Percentiles rank a stretch among this genome's conserved stretches.
Conservation (phyloP, 164 flowering plant species). For the Liriodendron chinense region DNA sequence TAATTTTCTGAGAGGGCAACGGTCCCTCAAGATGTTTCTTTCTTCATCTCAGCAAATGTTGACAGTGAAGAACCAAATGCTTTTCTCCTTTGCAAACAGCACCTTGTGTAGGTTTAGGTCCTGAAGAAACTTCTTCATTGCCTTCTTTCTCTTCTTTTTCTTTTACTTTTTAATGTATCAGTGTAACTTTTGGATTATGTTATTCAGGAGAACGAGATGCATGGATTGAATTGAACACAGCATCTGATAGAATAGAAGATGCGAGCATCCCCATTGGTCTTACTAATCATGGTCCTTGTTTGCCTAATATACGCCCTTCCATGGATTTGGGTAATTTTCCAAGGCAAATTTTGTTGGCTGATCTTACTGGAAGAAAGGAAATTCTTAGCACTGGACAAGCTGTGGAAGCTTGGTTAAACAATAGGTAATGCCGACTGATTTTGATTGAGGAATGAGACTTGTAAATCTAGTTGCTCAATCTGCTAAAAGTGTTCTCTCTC, state of each 20-base stretch:
- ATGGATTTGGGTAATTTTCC: conserved; percentile 31
- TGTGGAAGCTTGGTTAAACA: conserved; percentile 33
- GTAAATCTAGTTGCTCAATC: background rate
- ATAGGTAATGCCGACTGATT: conserved; percentile 22
- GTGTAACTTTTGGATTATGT: conserved; percentile 3
- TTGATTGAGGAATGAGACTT: background rate
- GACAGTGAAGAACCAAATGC: background rate
- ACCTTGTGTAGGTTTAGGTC: background rate
- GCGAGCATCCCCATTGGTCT: background rate
- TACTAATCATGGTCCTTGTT: conserved; percentile 3
- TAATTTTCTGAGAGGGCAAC: no score
- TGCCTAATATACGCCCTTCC: conserved; percentile 28
- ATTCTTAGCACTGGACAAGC: conserved; percentile 24
- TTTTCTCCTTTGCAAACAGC: background rate
- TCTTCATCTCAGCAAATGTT: background rate
- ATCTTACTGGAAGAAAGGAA: conserved; percentile 17
- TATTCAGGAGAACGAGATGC: conserved; percentile 26
- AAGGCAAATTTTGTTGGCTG: conserved; percentile 19
- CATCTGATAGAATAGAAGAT: conserved; percentile 3
- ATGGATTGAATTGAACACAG: conserved; percentile 23
- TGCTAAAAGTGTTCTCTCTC: background rate
- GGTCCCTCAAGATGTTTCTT: no score
- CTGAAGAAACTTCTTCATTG: background rate
- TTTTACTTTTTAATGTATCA: background rate
- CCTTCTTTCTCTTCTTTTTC: no score